Base-by-base conservation (phyloP, 257 asterid genomes). In the Fraxinus quadrangulata region DNA sequence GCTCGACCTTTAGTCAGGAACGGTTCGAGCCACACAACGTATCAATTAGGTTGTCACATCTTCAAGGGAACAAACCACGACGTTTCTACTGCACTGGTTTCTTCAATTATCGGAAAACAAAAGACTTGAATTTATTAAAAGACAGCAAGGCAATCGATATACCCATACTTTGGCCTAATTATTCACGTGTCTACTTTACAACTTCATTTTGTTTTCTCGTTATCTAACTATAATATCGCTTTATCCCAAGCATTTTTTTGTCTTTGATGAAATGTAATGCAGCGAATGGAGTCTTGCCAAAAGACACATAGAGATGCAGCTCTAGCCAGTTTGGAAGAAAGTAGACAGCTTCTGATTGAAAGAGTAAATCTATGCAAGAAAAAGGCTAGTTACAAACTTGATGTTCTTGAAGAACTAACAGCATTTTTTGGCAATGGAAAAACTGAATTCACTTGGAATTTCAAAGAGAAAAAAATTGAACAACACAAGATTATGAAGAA, bases 251-350 rank as follows among this genome's bases (percentile, higher is more conserved):
- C 67, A n/a, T 26, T 6, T 72, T 1, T 1, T 8, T 63, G 13
- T 3, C 12, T 77, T 4, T 10, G 14, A 49, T 47, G 21, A 21
- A 24, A 21, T 30, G 70, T 19, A 67, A 75, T 34, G 81, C 85
- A 91, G 97, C 51, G 36, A 30, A 26, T 75, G 12, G 71, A 79
- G 67, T 84, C 82, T 16, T 70, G 82, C 2, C 83, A 86, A 13
- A 49, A 76, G 69, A 72, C 26, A 23, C 75, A 77, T 24, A 69
- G 21, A 74, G 75, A 85, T 13, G 90, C 82, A 54, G 90, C 91
- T 0, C 19, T 88, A 12, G 80, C 70, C 10, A 70, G 77, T 28
- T 39, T 91, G 75, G 87, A 88, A 47, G 87, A 85, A 72, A 89
- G 88, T 77, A 85, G 84, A 72, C 69, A 45, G 76, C 19, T 40